These are phyloP conservation scores for Podosphaera leucotricha DNA, from an alignment of 2,329 filamentous ascomycete genomes.

Conservation along the genomic window DNA sequence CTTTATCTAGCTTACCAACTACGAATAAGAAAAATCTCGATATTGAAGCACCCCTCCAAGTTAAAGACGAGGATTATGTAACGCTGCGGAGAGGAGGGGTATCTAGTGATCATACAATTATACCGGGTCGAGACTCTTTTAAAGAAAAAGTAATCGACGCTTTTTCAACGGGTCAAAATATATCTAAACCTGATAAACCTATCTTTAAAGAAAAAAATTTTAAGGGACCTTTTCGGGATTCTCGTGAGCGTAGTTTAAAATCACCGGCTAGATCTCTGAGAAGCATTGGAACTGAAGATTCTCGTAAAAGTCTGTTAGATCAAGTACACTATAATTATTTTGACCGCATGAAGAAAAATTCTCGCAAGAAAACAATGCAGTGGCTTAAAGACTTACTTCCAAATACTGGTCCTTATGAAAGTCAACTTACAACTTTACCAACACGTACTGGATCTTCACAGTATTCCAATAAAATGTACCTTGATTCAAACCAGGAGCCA, in stretches of 20 bases:
- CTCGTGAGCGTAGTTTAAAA: constrained; percentile 4
- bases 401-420: constrained; percentile 9
- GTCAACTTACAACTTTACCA: constrained; percentile 12
- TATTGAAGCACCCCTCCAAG: not conserved
- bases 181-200: constrained; percentile 2
- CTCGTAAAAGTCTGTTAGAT: not conserved
- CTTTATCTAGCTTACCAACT: not conserved
- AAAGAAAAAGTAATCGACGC: constrained; percentile 5
- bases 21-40: not conserved
- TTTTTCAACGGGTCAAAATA: constrained; percentile 3
- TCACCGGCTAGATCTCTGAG: constrained; percentile 6
- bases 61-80: not conserved
- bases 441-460: constrained; percentile 5
- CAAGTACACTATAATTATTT: not conserved
- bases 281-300: not conserved
- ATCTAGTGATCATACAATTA: constrained; percentile 2
- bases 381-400: constrained; percentile 13
- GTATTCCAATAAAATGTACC: constrained; percentile 4
- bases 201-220: constrained; percentile 1
- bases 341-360: not conserved
- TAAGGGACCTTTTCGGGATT: constrained; percentile 1
- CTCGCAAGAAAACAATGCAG: constrained; percentile 6
- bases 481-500: constrained; percentile 3
- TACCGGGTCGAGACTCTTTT: constrained; percentile 9
- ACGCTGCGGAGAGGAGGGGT: not conserved